Percentiles rank a stretch among this genome's conserved stretches.
Conservation (phyloP, 352 stramenopile genomes). For the Globisporangium abappressorium region DNA sequence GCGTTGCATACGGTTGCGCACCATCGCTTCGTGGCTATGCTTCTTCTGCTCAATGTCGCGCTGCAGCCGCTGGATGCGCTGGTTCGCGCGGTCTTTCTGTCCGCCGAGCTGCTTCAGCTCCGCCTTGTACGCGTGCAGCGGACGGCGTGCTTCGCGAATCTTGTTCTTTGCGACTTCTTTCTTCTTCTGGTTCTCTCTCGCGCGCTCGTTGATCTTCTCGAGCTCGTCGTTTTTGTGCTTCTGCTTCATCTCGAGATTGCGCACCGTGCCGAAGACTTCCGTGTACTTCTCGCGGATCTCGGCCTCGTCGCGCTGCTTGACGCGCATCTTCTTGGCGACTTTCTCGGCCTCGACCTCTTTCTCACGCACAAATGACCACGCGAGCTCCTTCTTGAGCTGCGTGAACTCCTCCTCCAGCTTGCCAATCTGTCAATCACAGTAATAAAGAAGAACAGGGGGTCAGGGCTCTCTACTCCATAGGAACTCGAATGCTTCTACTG, state of each 20-base stretch:
- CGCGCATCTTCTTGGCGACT: slow-evolving; percentile 52
- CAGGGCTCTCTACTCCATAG: background rate
- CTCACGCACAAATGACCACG: slow-evolving; percentile 79
- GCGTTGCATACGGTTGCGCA: slow-evolving; percentile 52
- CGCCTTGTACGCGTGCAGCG: slow-evolving; percentile 61
- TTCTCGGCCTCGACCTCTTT: slow-evolving; percentile 54
- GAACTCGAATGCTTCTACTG: no score
- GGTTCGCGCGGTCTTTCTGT: slow-evolving; percentile 46
- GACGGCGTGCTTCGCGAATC: slow-evolving; percentile 61
- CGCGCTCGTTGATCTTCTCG: slow-evolving; percentile 43
- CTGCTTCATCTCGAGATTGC: slow-evolving; percentile 54
- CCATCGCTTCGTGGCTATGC: slow-evolving; percentile 50
- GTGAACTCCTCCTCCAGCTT: slow-evolving; percentile 71
- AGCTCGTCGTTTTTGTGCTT: slow-evolving; percentile 65
- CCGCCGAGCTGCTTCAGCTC: slow-evolving; percentile 60
- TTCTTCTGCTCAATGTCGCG: slow-evolving; percentile 53
- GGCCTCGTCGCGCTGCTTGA: slow-evolving; percentile 44
- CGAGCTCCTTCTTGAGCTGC: slow-evolving; percentile 72
- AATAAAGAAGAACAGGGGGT: slow-evolving; percentile 6
- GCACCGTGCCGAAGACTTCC: slow-evolving; percentile 43
- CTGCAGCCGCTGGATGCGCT: slow-evolving; percentile 48
- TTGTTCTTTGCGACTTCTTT: slow-evolving; percentile 54
- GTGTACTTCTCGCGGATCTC: slow-evolving; percentile 38
- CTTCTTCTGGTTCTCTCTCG: slow-evolving; percentile 37
- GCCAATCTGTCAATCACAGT: slow-evolving; percentile 40